Evolutionary conservation across 1,139 yeast species (phyloP).

Genomic region (Debaryomycetaceae sp.): DNA sequence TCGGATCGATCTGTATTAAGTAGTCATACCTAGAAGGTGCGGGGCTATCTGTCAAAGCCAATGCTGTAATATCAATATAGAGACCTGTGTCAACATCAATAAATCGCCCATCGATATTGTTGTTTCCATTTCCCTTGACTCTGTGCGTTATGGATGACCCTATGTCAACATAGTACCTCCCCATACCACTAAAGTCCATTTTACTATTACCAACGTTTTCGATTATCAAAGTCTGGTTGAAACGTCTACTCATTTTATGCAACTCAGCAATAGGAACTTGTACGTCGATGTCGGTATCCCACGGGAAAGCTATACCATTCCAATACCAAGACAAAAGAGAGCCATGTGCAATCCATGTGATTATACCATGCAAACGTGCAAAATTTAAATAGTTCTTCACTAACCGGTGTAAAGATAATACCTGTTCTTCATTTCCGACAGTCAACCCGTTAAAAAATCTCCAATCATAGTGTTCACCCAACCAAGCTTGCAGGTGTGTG

Average conservation of each 20-base stretch:
- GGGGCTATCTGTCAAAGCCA: slow-evolving; percentile 24
- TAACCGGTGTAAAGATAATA: slow-evolving; percentile 24
- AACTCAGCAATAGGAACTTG: slow-evolving; percentile 34
- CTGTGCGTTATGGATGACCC: slow-evolving; percentile 30
- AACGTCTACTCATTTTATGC: slow-evolving; percentile 23
- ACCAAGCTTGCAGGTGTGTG: slow-evolving; percentile 14
- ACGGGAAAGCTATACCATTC: slow-evolving; percentile 36
- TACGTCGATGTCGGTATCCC: slow-evolving; percentile 38
- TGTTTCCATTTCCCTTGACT: slow-evolving; percentile 27
- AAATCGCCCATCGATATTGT: slow-evolving; percentile 38
- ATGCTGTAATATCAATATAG: slow-evolving; percentile 37
- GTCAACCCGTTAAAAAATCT: slow-evolving; percentile 43
- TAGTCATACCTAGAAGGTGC: slow-evolving; percentile 31
- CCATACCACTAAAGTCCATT: slow-evolving; percentile 24
- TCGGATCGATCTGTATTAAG: slow-evolving; percentile 9
- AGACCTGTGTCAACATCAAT: slow-evolving; percentile 38
- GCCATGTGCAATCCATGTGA: slow-evolving; percentile 44
- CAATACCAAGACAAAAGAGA: slow-evolving; percentile 41
- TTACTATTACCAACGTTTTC: slow-evolving; percentile 23
- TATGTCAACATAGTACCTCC: slow-evolving; percentile 32
- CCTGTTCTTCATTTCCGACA: slow-evolving; percentile 25
- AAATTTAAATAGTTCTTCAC: slow-evolving; percentile 31
- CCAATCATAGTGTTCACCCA: slow-evolving; percentile 49
- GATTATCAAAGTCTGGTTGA: slow-evolving; percentile 36
- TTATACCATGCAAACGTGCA: slow-evolving; percentile 24